Conservation (phyloP, 73 alveolate genomes). For the Paramecium sonneborni region DNA sequence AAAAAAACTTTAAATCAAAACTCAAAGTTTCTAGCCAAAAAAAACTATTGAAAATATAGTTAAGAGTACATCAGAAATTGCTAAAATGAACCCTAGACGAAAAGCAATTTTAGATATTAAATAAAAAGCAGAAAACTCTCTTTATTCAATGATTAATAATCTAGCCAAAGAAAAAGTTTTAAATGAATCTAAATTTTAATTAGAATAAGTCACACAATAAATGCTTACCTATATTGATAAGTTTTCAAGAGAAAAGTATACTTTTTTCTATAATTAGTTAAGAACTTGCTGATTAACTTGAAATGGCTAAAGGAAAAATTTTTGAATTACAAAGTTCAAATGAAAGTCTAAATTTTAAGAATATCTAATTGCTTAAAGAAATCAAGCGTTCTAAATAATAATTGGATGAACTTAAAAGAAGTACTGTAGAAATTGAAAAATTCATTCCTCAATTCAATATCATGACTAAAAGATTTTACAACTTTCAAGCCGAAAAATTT, state of each 20-base stretch:
- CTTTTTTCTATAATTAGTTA: background rate
- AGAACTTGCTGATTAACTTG: slow-evolving; percentile 13
- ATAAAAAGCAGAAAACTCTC: slow-evolving; percentile 42
- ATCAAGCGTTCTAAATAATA: background rate
- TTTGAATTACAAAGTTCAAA: slow-evolving; percentile 45
- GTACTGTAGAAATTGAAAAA: slow-evolving; percentile 43
- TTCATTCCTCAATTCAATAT: slow-evolving; percentile 47
- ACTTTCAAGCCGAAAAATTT: slow-evolving; percentile 27
- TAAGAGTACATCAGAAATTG: slow-evolving; percentile 27
- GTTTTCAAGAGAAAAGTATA: slow-evolving; percentile 53
- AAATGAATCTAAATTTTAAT: background rate
- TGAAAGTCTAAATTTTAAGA: slow-evolving; percentile 46
- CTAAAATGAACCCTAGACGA: slow-evolving; percentile 52
- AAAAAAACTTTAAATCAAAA: background rate
- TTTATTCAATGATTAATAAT: background rate
- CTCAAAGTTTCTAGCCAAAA: slow-evolving; percentile 33
- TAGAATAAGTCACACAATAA: background rate
- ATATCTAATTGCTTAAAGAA: background rate
- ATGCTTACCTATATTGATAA: slow-evolving; percentile 11
- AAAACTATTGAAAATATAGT: slow-evolving; percentile 12
- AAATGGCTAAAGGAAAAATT: slow-evolving; percentile 18
- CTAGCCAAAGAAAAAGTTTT: slow-evolving; percentile 40
- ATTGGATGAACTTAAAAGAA: slow-evolving; percentile 11
- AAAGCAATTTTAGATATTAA: background rate
- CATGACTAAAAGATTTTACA: background rate